Base-by-base conservation (phyloP, 2,329 filamentous ascomycete genomes). In the Phoma sp. region DNA sequence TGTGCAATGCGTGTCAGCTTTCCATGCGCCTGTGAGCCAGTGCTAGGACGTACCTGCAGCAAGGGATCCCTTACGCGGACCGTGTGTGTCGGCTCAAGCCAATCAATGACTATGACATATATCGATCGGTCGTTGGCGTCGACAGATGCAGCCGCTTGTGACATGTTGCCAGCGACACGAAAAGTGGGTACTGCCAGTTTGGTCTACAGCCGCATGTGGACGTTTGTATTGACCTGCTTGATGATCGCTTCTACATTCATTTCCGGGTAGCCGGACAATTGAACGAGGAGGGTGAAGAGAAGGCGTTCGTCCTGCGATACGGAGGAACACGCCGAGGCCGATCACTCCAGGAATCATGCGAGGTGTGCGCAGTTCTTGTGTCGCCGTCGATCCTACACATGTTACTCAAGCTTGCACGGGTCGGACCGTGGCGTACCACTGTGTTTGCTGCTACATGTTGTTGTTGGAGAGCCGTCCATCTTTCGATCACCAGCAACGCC, bases 11-110 rank as follows among this genome's bases (percentile, higher is more conserved):
- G 21, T 43, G 46, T 55, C 46, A 43, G 37, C 39, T 21, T 47
- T 43, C 41, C 52, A 46, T 55, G 52, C 52, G 36, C 36, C 31
- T 38, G 32, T 41, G 40, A 43, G 41, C 43, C 35, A 36, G 22
- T 27, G 41, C 46, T 47, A 41, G 52, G 46, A 46, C 43, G 52
- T 55, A 51, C 52, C 52, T 55, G 46, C 52, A 55, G 52, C 41
- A 55, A 55, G 47, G 47, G 52, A 21, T 43, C 31, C 41, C 45
- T 19, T 21, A 29, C n/a, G 29, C 31, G 36, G 46, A 27, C 21
- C 41, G 51, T 51, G 46, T 55, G 52, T 47, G 24, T 46, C 41
- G 46, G 9, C 22, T 17, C n/a, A n/a, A 4, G 9, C 52, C 52
- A 51, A 51, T 55, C 46, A 55, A 24, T 46, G 36, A 27, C 33